phyloP scores from a whole-genome alignment of 805 yeast species.

The Saccharomycopsis babjevae region DNA sequence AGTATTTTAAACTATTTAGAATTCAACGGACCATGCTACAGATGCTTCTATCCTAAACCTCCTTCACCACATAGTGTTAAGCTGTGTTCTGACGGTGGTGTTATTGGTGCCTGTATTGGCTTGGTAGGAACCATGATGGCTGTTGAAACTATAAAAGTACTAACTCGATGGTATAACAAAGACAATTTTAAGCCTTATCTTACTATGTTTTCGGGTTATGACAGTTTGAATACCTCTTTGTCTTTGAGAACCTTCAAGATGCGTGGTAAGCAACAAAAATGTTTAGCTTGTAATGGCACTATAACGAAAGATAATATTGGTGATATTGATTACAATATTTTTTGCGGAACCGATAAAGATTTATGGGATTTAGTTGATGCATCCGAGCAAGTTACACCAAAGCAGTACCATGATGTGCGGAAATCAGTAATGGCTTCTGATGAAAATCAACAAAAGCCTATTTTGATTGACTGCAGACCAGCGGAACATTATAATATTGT shows the following conservation, averaged over 20 bases:
- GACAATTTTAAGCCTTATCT: slow-evolving; percentile 59
- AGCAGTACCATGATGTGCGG: slow-evolving; percentile 24
- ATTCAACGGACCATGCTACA: slow-evolving; percentile 75
- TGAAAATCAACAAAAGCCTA: slow-evolving; percentile 5
- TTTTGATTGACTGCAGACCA: slow-evolving; percentile 73
- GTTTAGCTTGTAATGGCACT: slow-evolving; percentile 50
- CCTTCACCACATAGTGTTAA: slow-evolving; percentile 78
- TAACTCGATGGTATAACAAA: slow-evolving; percentile 42
- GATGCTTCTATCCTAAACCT: slow-evolving; percentile 87
- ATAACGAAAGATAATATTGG: slow-evolving; percentile 40
- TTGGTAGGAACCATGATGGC: slow-evolving; percentile 85
- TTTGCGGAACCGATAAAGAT: slow-evolving; percentile 54
- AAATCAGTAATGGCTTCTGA: not conserved
- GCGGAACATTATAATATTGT: slow-evolving; percentile 64
- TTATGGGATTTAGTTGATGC: slow-evolving; percentile 35
- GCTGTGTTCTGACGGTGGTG: slow-evolving; percentile 89
- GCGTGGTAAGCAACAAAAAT: slow-evolving; percentile 52
- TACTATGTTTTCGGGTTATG: slow-evolving; percentile 57
- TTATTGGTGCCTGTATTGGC: slow-evolving; percentile 94
- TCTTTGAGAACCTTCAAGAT: slow-evolving; percentile 66
- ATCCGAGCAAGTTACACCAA: slow-evolving; percentile 38
- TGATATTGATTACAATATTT: slow-evolving; percentile 51
- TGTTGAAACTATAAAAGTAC: slow-evolving; percentile 68
- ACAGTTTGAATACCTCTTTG: slow-evolving; percentile 35
- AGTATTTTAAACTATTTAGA: slow-evolving; percentile 56